Base-by-base conservation (phyloP, 108 stramenopile genomes). In the Nitzschia sp. region DNA sequence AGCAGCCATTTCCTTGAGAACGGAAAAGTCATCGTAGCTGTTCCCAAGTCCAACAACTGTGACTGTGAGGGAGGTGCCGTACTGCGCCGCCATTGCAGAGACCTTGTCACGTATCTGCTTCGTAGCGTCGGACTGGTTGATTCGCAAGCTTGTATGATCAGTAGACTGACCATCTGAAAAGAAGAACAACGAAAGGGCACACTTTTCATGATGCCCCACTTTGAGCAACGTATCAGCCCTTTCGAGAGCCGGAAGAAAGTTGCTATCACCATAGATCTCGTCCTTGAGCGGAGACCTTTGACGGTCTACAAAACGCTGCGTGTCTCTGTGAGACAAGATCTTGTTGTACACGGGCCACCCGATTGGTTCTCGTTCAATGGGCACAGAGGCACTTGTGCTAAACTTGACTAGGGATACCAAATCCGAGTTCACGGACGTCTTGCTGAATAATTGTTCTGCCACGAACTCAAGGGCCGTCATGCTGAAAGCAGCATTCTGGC, bases 271-370 rank as follows among this genome's bases (percentile, higher is more conserved):
- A 36, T 30, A 3, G 2, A 38, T 13, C 34, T 8, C 23, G 24
- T 61, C 60, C 35, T 21, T 17, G 13, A 4, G 6, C 3, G 32
- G 58, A 71, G 42, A 46, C 74, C 30, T 75, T 70, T 49, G 33
- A 25, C 34, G 83, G 64, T 46, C 47, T 24, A 0, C 56, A 29
- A 62, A 77, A 3, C n/a, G 17, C 42, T 54, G 4, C 2, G 29
- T 65, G 31, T 73, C 67, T 29, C 76, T 67, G 6, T 78, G 75
- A 23, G 53, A 26, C 13, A 87, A 66, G 6, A 82, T 28, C 46
- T 75, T 78, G 32, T 82, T 87, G 80, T 76, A 88, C n/a, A 88
- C 33, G 2, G 85, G 73, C 86, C 86, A 87, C 42, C 78, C 81
- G 53, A 82, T 25, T 3, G 86, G 83, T 29, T 82, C 83, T 62